phyloP scores from a whole-genome alignment of 345 rosid species.

The Syzygium aromaticum region DNA sequence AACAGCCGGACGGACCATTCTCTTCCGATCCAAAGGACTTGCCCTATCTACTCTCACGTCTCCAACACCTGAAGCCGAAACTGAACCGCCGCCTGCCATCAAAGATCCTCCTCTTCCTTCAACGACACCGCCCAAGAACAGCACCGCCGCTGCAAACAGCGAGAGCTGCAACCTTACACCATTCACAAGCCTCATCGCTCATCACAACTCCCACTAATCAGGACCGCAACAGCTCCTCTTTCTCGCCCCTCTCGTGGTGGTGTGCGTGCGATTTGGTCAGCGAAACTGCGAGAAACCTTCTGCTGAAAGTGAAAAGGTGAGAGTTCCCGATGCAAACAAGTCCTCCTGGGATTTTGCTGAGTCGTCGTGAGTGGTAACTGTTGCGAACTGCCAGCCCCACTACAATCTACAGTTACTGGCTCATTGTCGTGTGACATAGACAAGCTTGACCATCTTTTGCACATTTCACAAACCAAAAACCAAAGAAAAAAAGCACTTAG shows the following conservation, averaged over 20 bases:
- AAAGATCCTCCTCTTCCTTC: background rate
- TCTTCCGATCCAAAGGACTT: background rate
- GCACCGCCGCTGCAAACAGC: background rate
- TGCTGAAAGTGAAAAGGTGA: background rate
- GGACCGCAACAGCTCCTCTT: background rate
- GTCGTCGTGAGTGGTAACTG: background rate
- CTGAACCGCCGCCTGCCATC: background rate
- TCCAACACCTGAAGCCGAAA: background rate
- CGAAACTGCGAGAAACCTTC: background rate
- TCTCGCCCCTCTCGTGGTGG: background rate
- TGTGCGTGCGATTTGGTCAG: background rate
- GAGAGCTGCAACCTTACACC: background rate
- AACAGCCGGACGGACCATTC: background rate
- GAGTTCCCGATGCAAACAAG: background rate
- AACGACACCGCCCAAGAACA: background rate
- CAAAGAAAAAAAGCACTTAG: background rate
- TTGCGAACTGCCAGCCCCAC: constrained; percentile 9
- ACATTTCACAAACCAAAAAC: background rate
- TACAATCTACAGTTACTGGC: background rate
- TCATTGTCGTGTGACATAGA: background rate
- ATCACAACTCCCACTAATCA: background rate
- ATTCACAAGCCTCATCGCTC: background rate
- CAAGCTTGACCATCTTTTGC: background rate
- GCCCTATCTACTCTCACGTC: background rate
- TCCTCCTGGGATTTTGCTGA: background rate